These are phyloP conservation scores for Eremomyces bilateralis DNA, from an alignment of 495 filamentous ascomycete species.

Conservation along the genomic window DNA sequence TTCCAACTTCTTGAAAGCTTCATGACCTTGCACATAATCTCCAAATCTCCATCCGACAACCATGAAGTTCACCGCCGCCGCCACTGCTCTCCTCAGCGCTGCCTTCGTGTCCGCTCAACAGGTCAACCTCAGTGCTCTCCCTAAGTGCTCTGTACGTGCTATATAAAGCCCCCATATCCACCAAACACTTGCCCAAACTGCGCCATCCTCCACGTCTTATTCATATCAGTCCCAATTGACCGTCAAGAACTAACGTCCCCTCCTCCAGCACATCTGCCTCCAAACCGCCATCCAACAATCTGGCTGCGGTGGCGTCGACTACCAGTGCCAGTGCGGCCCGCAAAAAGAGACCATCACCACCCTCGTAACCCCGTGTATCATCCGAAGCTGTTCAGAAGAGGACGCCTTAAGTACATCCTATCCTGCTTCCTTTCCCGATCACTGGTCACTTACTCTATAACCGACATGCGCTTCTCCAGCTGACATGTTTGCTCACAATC, in stretches of 20 bases:
- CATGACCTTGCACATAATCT: neutral
- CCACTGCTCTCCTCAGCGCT: slow-evolving; percentile 5
- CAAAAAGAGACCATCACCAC: slow-evolving; percentile 10
- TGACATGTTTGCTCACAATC: neutral
- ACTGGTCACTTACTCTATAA: neutral
- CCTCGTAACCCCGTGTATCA: slow-evolving; percentile 10
- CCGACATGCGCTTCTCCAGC: neutral
- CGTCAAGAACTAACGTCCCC: neutral
- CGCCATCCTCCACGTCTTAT: neutral
- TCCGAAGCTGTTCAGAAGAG: slow-evolving; percentile 4
- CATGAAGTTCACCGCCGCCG: slow-evolving; percentile 9
- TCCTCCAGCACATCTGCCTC: slow-evolving; percentile 12
- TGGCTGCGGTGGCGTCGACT: slow-evolving; percentile 12
- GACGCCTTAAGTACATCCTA: slow-evolving; percentile 11
- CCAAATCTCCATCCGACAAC: slow-evolving; percentile 2
- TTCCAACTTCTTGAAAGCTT: neutral
- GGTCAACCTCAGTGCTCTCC: slow-evolving; percentile 3
- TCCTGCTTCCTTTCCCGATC: slow-evolving; percentile 1
- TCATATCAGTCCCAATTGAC: slow-evolving; percentile 1
- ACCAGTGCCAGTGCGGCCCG: slow-evolving; percentile 17
- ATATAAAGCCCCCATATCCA: neutral
- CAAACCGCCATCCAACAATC: slow-evolving; percentile 10
- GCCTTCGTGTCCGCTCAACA: slow-evolving; percentile 4
- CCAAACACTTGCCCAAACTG: neutral
- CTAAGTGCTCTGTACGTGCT: slow-evolving; percentile 9